Conservation (phyloP, 2,329 filamentous ascomycete species). For the Phialophora expanda region DNA sequence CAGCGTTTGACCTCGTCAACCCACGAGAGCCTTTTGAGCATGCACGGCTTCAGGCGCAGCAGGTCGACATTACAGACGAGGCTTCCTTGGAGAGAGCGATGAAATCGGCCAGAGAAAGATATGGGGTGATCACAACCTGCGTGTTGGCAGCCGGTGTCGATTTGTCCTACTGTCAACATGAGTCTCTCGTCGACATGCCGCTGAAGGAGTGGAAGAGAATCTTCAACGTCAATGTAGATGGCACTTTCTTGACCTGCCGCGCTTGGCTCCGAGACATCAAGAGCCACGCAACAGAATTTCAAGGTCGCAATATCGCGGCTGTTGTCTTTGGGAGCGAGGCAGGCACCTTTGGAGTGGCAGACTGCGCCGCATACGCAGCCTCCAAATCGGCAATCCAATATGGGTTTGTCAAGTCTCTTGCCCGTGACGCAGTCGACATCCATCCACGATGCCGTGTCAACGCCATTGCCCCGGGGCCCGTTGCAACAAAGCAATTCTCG, state of each 20-base stretch:
- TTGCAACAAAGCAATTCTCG: conserved; percentile 52
- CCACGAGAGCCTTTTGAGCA: conserved; percentile 22
- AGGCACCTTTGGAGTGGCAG: conserved; percentile 52
- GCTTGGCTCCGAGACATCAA: conserved; percentile 50
- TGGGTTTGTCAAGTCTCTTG: conserved; percentile 51
- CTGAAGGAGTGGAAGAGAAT: conserved; percentile 49
- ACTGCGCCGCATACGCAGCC: conserved; percentile 53
- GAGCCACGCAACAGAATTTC: conserved; percentile 24
- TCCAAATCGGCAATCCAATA: conserved; percentile 55
- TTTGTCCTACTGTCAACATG: conserved; percentile 48
- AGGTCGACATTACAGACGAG: conserved; percentile 47
- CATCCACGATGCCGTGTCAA: conserved; percentile 51
- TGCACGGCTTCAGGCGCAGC: conserved; percentile 35
- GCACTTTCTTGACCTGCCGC: conserved; percentile 52
- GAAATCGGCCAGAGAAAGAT: conserved; percentile 42
- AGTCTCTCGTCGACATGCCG: conserved; percentile 49
- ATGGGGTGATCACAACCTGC: conserved; percentile 47
- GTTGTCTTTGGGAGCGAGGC: conserved; percentile 55
- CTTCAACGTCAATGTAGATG: conserved; percentile 52
- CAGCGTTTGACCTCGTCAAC: conserved; percentile 44
- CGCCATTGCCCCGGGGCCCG: conserved; percentile 54
- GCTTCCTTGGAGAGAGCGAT: conserved; percentile 45
- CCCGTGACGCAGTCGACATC: conserved; percentile 49
- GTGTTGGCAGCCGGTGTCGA: conserved; percentile 54
- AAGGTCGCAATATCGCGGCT: conserved; percentile 47